Percentiles rank a stretch among this genome's conserved stretches.
These are phyloP conservation scores for Exophiala alcalophila DNA, from an alignment of 2,329 filamentous ascomycete species.

Conservation along the genomic window DNA sequence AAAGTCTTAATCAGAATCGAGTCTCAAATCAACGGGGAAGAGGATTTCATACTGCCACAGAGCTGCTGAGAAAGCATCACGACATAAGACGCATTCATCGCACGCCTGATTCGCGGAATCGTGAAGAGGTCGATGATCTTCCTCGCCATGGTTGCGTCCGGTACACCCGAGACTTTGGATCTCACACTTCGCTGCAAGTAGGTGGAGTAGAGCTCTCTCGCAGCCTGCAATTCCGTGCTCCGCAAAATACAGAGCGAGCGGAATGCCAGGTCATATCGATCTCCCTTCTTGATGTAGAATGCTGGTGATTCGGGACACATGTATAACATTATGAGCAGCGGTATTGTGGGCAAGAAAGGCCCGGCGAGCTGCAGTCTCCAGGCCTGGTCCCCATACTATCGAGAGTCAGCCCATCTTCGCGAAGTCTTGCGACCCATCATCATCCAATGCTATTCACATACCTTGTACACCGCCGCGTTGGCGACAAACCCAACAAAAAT, in stretches of 20 bases:
- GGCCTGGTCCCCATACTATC: slow-evolving; percentile 46
- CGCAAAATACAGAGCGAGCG: slow-evolving; percentile 56
- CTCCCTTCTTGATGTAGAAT: slow-evolving; percentile 65
- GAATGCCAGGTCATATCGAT: slow-evolving; percentile 56
- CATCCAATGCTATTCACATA: too few species aligned
- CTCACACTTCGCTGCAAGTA: slow-evolving; percentile 52
- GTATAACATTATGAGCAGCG: slow-evolving; percentile 56
- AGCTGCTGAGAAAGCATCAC: slow-evolving; percentile 37
- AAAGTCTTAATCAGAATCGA: slow-evolving; percentile 1
- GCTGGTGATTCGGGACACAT: slow-evolving; percentile 64
- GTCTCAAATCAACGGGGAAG: not conserved
- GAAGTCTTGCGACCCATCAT: too few species aligned
- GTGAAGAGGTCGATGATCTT: slow-evolving; percentile 34
- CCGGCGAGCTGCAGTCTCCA: slow-evolving; percentile 65
- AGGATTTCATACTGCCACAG: slow-evolving; percentile 37
- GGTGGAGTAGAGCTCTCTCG: slow-evolving; percentile 53
- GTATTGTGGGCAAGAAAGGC: slow-evolving; percentile 63
- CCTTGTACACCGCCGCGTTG: slow-evolving; percentile 61
- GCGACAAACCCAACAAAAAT: slow-evolving; percentile 66
- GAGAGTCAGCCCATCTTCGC: not conserved
- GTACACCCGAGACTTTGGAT: slow-evolving; percentile 1
- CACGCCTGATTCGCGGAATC: slow-evolving; percentile 34
- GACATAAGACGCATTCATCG: slow-evolving; percentile 33
- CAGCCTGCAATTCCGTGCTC: slow-evolving; percentile 56
- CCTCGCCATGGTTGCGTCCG: slow-evolving; percentile 31